Base-by-base conservation (phyloP, 1,139 yeast species). In the Arxiozyma heterogenica region DNA sequence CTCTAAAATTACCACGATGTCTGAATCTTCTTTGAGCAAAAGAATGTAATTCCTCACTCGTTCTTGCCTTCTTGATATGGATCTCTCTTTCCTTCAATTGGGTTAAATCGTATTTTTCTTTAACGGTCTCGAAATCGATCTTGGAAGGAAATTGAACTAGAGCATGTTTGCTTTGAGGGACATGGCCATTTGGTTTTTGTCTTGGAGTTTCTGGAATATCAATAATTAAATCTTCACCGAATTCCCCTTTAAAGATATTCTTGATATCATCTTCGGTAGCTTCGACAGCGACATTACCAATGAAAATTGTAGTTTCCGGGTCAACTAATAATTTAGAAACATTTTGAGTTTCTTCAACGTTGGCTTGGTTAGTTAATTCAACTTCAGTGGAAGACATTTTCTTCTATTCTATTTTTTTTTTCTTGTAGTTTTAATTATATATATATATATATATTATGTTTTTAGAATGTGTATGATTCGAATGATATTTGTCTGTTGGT, bases 241-340 rank as follows among this genome's bases (percentile, higher is more conserved):
- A 61, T 50, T 66, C 67, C 9, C 57, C 63, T 22, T 57, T 57
- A 47, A 67, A 67, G 22, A 67, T 54, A 8, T 60, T 47, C 46
- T 59, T 56, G 48, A 67, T 52, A 54, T 67, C 70, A 20, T 64
- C 64, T 47, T 58, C 64, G 44, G 62, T 62, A 45, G 63, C 59
- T 42, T 65, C 68, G 25, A 61, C 60, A n/a, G 70, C 62, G 42
- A 67, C 64, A 49, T 66, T 65, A 48, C 70, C 71, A 46, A 67
- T 62, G 53, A 67, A 67, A 39, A 67, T 61, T 12, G 70, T 65
- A n/a, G 65, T 64, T 47, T 66, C 68, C 39, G 71, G 70, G 51
- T 67, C 68, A 47, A 65, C 53, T 27, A 55, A 52, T 38, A 53
- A 51, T 38, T 53, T 59, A 49, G 55, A 57, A 27, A 23, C 51